Evolutionary conservation across 371 early-diverging fungal genomes (phyloP).

Genomic region (Syncephalastrum sp.): DNA sequence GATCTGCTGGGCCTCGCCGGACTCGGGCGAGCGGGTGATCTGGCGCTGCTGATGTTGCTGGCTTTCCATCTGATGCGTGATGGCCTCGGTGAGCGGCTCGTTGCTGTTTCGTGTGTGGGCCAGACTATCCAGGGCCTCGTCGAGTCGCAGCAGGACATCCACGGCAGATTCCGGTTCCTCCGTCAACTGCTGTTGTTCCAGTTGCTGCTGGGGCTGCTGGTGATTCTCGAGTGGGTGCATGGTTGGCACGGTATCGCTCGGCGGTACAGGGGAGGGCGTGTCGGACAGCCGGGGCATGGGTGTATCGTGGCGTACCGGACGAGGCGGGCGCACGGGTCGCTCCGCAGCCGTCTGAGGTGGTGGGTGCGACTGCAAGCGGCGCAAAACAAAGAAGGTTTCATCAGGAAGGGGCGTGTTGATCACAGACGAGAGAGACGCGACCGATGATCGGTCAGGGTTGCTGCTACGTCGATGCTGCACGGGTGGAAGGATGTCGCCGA

Average conservation of each 20-base stretch:
- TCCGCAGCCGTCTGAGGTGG: slow-evolving; percentile 5
- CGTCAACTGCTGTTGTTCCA: background rate
- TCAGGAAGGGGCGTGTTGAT: slow-evolving; percentile 27
- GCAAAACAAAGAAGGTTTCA: slow-evolving; percentile 42
- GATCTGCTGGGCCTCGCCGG: background rate
- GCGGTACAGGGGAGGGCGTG: slow-evolving; percentile 2
- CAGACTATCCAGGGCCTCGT: slow-evolving; percentile 21
- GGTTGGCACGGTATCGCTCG: background rate
- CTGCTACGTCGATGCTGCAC: slow-evolving; percentile 34
- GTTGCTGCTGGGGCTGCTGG: slow-evolving; percentile 5
- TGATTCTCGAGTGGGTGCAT: slow-evolving; percentile 8
- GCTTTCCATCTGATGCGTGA: slow-evolving; percentile 12
- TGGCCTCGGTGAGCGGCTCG: slow-evolving; percentile 23
- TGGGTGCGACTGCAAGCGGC: slow-evolving; percentile 12
- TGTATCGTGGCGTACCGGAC: slow-evolving; percentile 43
- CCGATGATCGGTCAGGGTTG: slow-evolving; percentile 44
- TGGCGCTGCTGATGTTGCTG: slow-evolving; percentile 5
- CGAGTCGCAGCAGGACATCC: slow-evolving; percentile 23
- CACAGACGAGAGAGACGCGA: slow-evolving; percentile 34
- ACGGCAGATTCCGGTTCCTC: slow-evolving; percentile 23
- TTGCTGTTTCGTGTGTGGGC: slow-evolving; percentile 26
- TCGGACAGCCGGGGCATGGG: slow-evolving; percentile 26
- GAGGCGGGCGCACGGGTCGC: slow-evolving; percentile 34
- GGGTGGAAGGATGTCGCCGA: slow-evolving; percentile 34
- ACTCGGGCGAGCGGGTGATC: slow-evolving; percentile 8